Base-by-base conservation (phyloP, 192 early-diverging fungal genomes). In the Podila epigama region DNA sequence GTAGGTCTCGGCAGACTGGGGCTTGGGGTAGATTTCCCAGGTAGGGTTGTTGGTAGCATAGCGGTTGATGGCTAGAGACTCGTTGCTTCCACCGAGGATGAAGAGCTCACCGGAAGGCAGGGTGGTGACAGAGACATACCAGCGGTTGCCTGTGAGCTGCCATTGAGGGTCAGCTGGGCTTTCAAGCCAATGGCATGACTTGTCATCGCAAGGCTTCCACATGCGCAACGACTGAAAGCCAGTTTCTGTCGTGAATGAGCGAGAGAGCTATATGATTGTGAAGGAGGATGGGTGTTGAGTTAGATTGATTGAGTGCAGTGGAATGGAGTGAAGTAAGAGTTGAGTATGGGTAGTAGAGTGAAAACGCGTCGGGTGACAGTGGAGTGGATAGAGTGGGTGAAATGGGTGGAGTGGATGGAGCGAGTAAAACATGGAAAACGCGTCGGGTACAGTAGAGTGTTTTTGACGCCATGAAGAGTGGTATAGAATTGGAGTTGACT, bases 51-150 rank as follows among this genome's bases (percentile, higher is more conserved):
- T 86, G 57, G 71, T 82, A 0, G 57, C 69, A 1, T 52, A 22
- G 4, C 60, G 37, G 50, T 84, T 89, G 31, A 77, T 60, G 16
- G 58, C 59, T 1, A 83, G 50, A 22, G 82, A 80, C 41, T 75
- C 79, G 25, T 68, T 86, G 33, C 80, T 77, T 36, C 89, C 89
- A 53, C 89, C 88, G 10, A 89, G 56, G 54, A 88, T 82, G 16
- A 88, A 72, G 13, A 90, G 25, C 22, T 80, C 60, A 13, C 89
- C 89, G 10, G 82, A 68, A 29, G 70, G 51, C 27, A 86, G 63
- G 20, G 80, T 69, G 10, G 66, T 63, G 9, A 86, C 75, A 7
- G 83, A 79, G 3, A 82, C 75, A 60, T 88, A 88, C 86, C 86
- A 88, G 25, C 86, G 81, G 35, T 84, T 73, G 10, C 66, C 42